Evolutionary conservation across 805 yeast genomes (phyloP), one percentile per base, ranked within the genome.

Genomic region (Ogataea pini): DNA sequence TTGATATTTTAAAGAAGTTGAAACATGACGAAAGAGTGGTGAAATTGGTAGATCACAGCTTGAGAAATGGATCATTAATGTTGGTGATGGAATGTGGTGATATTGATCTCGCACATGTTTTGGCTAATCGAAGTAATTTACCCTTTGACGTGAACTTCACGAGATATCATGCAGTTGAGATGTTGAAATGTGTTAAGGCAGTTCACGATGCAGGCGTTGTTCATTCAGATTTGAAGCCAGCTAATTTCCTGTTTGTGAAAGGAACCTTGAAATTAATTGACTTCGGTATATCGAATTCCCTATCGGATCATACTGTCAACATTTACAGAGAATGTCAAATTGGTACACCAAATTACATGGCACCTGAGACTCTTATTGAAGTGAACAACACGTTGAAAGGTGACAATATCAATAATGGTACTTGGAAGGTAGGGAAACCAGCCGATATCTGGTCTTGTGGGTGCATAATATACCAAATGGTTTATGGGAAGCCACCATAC

Each of bases 381-480:
- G 80, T 74, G 50, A 73, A 71, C 44, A 52, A 55, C 25, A 54
- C 61, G 12, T 19, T 70, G 24, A 50, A 42, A 27, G 55, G 57
- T 5, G 80, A 55, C 36, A 45, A 50, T 36, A 18, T 47, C 9
- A 54, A 50, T 22, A 39, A 51, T 61, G 47, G 69, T 48, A 68
- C 80, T 31, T 70, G 85, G 92, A 87, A 81, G 65, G 96, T 91
- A 9, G 97, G 98, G 1, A 85, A 84, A 59, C 96, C 98, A 0
- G 86, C 97, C 1, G 99, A 94, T 69, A 83, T 94, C 13, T 94
- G 99, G 99, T 90, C 98, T 17, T 87, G 96, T 68, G 99, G 99
- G 0, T 90, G 98, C 65, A 92, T 94, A 3, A 73, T 94, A 1
- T 92, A 90, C 67, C 98, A 94, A 65, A 89, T 94, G 96, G 79